Evolutionary conservation across 768 basidiomycete species (phyloP), one percentile per base, ranked within the genome.

Genomic region (Russula vinacea): DNA sequence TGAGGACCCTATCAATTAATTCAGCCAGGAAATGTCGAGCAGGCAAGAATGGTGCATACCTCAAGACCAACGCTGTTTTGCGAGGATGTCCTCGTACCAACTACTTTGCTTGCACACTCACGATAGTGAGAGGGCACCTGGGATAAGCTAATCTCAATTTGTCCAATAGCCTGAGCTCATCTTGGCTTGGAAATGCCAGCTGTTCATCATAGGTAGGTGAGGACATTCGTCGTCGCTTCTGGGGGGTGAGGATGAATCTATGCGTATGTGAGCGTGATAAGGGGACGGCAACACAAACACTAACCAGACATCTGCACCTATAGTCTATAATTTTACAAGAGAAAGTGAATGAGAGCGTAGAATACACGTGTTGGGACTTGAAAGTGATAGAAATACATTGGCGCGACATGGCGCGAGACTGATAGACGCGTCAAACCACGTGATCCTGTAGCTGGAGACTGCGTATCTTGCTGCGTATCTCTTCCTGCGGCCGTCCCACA

Each of bases 141-240:
- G 5, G 67, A 66, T 33, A 67, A 33, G 26, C 37, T 39, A 13
- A 61, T 8, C 39, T 68, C 67, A 5, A 67, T 5, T 24, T 47
- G 22, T 2, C 58, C 58, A 3, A 67, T 54, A 1, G 9, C 60
- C 26, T 50, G 5, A 68, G 56, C 29, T 67, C 60, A 19, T 83
- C 81, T 64, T 81, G 78, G 60, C 80, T 86, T 54, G 64, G 66
- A 32, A 83, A 69, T 26, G 81, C 81, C 8, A 68, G 35, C 35
- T 64, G 68, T 11, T 64, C 66, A 6, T 86, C 87, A 62, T 83
- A 85, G 22, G 81, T 81, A 4, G 87, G 85, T 1, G 85, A 86
- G 3, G 85, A 85, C 58, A 86, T 77, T 35, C 87, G 78, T 69
- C 81, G 81, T 29, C 84, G 79, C 73, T 89, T 89, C 45, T 77